A percentile compares a stretch with the other conserved stretches of the same genome.
phyloP scores from a whole-genome alignment of 352 stramenopile species.

The Globisporangium perplexum region DNA sequence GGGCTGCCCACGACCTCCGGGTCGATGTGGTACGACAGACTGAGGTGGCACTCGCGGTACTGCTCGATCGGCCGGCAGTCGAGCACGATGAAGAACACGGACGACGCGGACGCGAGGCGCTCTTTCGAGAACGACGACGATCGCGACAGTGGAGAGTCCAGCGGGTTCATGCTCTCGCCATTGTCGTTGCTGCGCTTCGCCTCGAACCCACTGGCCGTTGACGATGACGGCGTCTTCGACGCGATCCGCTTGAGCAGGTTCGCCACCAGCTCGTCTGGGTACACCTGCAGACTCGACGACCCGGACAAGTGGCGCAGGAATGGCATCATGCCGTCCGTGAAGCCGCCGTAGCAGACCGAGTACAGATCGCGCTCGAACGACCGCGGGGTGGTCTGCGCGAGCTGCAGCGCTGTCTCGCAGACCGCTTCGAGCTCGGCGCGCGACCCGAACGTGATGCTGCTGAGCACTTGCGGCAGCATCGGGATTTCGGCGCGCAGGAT shows the following conservation, averaged over 20 bases:
- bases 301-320: constrained; percentile 67
- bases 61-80: constrained; percentile 74
- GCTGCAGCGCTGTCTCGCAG: constrained; percentile 37
- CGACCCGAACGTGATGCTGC: constrained; percentile 55
- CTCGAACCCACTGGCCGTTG: not conserved
- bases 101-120: constrained; percentile 26
- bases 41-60: constrained; percentile 77
- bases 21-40: constrained; percentile 84
- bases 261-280: constrained; percentile 72
- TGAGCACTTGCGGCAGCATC: constrained; percentile 80
- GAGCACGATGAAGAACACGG: constrained; percentile 75
- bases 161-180: constrained; percentile 23
- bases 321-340: constrained; percentile 54
- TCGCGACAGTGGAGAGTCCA: constrained; percentile 21
- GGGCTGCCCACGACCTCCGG: constrained; percentile 66
- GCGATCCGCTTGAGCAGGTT: constrained; percentile 63
- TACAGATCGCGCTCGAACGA: constrained; percentile 82
- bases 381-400: constrained; percentile 59
- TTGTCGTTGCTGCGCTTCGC: not conserved
- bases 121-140: constrained; percentile 33
- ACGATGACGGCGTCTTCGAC: constrained; percentile 1
- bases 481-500: constrained; percentile 68
- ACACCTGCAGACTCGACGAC: constrained; percentile 77
- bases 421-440: constrained; percentile 54
- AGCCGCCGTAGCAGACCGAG: constrained; percentile 77